Base-by-base conservation (phyloP, 257 asterid species). In the Salvia rosmarinus region DNA sequence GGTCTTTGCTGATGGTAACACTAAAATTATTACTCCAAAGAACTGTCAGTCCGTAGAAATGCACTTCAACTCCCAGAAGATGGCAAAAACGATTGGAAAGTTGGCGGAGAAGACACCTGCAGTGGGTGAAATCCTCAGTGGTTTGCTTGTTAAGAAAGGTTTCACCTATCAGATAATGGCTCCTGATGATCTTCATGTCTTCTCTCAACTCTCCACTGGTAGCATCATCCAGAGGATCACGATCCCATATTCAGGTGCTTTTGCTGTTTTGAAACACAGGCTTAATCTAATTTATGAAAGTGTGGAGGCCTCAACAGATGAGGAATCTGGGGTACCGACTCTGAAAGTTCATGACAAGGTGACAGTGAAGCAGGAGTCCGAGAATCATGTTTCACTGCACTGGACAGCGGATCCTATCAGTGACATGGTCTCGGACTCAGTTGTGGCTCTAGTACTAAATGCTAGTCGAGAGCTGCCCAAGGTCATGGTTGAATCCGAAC, bases 151-250 rank as follows among this genome's bases (percentile, higher is more conserved):
- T 9, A 95, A 95, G 79, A 95, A 91, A 73, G 99, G 98, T 17
- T 95, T 95, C 85, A 88, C 99, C 1, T 95, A 95, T 82, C 99
- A 95, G 85, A 85, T 95, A 70, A 87, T 95, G 97, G 94, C 95
- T 32, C 95, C 97, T 0, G 98, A 89, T 76, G 98, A 95, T 85
- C 94, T 95, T 70, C 97, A 88, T 35, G 79, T 91, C 77, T 95
- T 87, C 80, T 91, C 99, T 46, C 97, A 89, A 78, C 87, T 89
- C 14, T 95, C 98, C 30, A 95, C 99, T 1, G 97, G 96, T 8
- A 95, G 87, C 52, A 57, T 92, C 49, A 77, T 84, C 17, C 98
- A 95, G 72, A 87, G 98, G 86, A 88, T 89, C 47, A 91, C 99
- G 2, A 83, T 95, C 79, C 98, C 99, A 2, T 95, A 91, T 74